A percentile compares a stretch with the other conserved stretches of the same genome.
Conservation (phyloP, 768 basidiomycete genomes). For the Mycena alexandri region DNA sequence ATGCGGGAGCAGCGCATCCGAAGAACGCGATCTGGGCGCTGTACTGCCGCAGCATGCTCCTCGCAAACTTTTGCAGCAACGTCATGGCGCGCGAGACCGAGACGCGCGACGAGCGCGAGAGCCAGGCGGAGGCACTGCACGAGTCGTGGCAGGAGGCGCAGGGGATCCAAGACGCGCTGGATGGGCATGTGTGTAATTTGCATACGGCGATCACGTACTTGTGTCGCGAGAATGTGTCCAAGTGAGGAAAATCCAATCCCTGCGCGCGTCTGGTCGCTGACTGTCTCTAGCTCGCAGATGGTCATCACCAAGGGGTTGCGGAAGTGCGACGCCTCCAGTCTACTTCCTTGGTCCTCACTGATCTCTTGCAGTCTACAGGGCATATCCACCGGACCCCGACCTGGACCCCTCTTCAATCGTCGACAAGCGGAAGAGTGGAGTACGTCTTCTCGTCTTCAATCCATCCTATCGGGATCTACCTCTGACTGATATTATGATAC, state of each 20-base stretch:
- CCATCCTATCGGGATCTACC: not conserved
- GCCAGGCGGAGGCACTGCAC: constrained; percentile 59
- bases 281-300: constrained; percentile 56
- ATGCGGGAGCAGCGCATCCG: constrained; percentile 50
- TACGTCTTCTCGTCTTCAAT: no score
- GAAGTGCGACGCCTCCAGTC: constrained; percentile 51
- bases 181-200: constrained; percentile 63
- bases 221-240: constrained; percentile 63
- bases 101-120: constrained; percentile 50
- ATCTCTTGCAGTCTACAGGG: constrained; percentile 28
- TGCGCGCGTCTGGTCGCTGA: no score
- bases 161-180: constrained; percentile 59
- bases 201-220: constrained; percentile 62
- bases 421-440: constrained; percentile 36
- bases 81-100: constrained; percentile 37
- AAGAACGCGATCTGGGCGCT: constrained; percentile 71
- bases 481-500: no score
- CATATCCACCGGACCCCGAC: constrained; percentile 13
- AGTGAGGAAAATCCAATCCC: no score
- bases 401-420: constrained; percentile 30
- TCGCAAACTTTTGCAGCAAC: constrained; percentile 50
- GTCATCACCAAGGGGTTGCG: constrained; percentile 59
- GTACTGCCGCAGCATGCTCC: constrained; percentile 68
- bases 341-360: not conserved
- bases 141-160: constrained; percentile 62